Conservation (phyloP, 495 filamentous ascomycete genomes). For the Peziza echinospora region DNA sequence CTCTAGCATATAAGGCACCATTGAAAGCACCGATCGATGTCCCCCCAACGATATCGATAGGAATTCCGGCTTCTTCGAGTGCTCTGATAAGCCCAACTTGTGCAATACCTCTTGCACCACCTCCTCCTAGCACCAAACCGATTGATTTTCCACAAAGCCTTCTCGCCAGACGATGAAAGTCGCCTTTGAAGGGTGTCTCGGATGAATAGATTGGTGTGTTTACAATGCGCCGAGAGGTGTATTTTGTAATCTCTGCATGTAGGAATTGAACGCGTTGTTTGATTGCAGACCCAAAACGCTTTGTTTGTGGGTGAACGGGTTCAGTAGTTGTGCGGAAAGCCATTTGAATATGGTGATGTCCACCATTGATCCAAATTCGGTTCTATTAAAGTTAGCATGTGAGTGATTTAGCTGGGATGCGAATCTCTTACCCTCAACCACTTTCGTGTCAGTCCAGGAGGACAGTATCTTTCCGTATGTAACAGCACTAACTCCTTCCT, state of each 20-base stretch:
- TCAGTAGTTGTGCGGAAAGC: constrained; percentile 57
- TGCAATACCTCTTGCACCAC: constrained; percentile 73
- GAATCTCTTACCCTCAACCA: constrained; percentile 49
- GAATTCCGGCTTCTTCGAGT: constrained; percentile 87
- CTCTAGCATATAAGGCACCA: constrained; percentile 81
- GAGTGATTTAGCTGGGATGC: too few species aligned
- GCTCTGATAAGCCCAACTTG: constrained; percentile 88
- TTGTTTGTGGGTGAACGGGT: constrained; percentile 46
- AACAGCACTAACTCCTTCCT: constrained; percentile 86
- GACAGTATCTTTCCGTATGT: constrained; percentile 75
- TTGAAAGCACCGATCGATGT: constrained; percentile 98
- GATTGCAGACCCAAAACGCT: constrained; percentile 60
- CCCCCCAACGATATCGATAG: constrained; percentile 86
- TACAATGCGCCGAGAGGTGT: constrained; percentile 65
- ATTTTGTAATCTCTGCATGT: constrained; percentile 94
- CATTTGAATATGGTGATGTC: constrained; percentile 97
- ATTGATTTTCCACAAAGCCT: constrained; percentile 86
- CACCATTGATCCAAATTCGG: constrained; percentile 94
- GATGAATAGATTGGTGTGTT: constrained; percentile 78
- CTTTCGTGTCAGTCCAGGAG: constrained; percentile 56
- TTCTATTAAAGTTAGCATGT: constrained; percentile 32
- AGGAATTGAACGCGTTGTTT: constrained; percentile 86
- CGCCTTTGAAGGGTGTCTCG: constrained; percentile 82
- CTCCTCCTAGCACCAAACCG: constrained; percentile 80
- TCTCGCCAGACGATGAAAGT: constrained; percentile 83